Evolutionary conservation across 345 rosid genomes (phyloP), one percentile per base, ranked within the genome.

Genomic region (Citrus cavaleriei): DNA sequence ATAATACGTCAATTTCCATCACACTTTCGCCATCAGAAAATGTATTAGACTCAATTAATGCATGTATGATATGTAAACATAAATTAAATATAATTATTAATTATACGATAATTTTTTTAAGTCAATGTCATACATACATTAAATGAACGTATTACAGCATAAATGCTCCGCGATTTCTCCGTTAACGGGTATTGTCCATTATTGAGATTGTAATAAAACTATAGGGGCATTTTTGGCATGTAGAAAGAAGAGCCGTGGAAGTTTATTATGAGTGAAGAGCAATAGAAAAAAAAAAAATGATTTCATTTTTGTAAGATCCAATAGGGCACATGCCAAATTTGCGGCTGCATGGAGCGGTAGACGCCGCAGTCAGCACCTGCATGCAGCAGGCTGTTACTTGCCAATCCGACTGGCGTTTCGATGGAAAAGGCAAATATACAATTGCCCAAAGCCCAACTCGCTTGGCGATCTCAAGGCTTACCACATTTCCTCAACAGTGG

Each of bases 311-410:
- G 1, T 3, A 12, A 42, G 49, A 12, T 42, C 49, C 2, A 5
- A 6, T 21, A 14, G 19, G 24, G 35, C 49, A 64, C 0, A 10
- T 10, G 89, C 87, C 91, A 91, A 81, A 83, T 89, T 91, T 83
- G 76, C 81, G 88, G 88, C 83, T 88, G 91, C 91, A 87, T 87
- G 94, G 37, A 84, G 73, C 79, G 58, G 64, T 38, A 21, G 38
- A 25, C 5, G 54, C 70, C 85, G 74, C 55, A 55, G 35, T 58
- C 13, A 34, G 38, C 38, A 46, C 22, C 63, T 54, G 61, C 18
- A 73, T 42, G 49, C 14, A 0, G 49, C 32, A 72, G 57, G 73
- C 32, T n/a, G 7, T 34, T 69, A 81, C 79, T 84, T 79, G 78
- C 89, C 76, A 78, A 30, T 64, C 61, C 72, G 35, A 69, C 21